Conservation (phyloP, 768 basidiomycete genomes). For the Filobasidium floriforme region DNA sequence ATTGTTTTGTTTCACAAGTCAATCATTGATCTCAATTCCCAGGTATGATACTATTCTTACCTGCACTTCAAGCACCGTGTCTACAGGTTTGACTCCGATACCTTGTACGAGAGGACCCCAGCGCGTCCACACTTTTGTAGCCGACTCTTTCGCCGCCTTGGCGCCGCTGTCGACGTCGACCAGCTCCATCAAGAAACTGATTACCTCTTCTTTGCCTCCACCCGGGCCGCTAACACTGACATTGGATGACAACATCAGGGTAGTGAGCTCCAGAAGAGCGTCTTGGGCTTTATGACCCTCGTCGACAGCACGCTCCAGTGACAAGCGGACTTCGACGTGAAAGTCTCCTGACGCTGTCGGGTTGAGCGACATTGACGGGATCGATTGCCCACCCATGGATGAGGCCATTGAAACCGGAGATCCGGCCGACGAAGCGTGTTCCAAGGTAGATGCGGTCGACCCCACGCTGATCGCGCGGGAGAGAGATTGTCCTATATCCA, state of each 20-base stretch:
- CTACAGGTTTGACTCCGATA: conserved; percentile 73
- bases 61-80: conserved; percentile 72
- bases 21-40: conserved; percentile 1
- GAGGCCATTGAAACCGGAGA: conserved; percentile 37
- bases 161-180: conserved; percentile 59
- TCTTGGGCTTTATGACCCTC: conserved; percentile 89
- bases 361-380: conserved; percentile 27
- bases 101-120: conserved; percentile 78
- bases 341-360: conserved; percentile 34
- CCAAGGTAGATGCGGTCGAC: conserved; percentile 1
- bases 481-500: conserved; percentile 18
- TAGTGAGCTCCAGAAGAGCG: conserved; percentile 87
- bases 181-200: conserved; percentile 69
- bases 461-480: neutral
- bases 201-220: conserved; percentile 80
- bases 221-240: conserved; percentile 58
- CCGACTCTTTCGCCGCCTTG: conserved; percentile 58
- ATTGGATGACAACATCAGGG: conserved; percentile 92
- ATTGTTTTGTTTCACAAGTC: neutral
- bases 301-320: conserved; percentile 81
- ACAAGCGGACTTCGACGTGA: conserved; percentile 51
- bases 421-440: conserved; percentile 26
- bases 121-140: conserved; percentile 57
- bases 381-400: conserved; percentile 23
- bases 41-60: conserved; percentile 45